A percentile compares a stretch with the other conserved stretches of the same genome.
phyloP scores from a whole-genome alignment of 1,139 yeast genomes.

The Spathaspora sp. region DNA sequence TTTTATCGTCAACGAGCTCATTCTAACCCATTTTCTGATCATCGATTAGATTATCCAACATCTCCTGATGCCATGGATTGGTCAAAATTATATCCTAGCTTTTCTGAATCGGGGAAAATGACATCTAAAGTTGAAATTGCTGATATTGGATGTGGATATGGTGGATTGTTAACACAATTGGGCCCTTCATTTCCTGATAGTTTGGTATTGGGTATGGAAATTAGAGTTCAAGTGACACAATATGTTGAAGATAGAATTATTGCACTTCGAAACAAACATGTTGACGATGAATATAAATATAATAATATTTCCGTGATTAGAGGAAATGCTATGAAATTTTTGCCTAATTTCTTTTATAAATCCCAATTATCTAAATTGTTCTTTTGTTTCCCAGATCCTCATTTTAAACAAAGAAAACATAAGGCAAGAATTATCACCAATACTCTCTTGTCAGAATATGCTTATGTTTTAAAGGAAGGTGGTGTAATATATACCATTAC shows the following conservation, averaged over 20 bases:
- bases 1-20: slow-evolving; percentile 97
- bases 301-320: slow-evolving; percentile 87
- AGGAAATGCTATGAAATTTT: slow-evolving; percentile 96
- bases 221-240: slow-evolving; percentile 94
- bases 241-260: slow-evolving; percentile 94
- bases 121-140: slow-evolving; percentile 76
- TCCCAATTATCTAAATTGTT: slow-evolving; percentile 86
- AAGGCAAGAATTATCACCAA: slow-evolving; percentile 94
- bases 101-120: slow-evolving; percentile 34
- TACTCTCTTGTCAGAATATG: slow-evolving; percentile 87
- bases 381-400: slow-evolving; percentile 99
- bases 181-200: slow-evolving; percentile 75
- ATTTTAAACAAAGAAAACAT: slow-evolving; percentile 94
- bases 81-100: slow-evolving; percentile 70
- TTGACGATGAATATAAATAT: slow-evolving; percentile 36
- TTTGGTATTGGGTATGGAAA: slow-evolving; percentile 91
- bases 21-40: slow-evolving; percentile 96
- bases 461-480: slow-evolving; percentile 81
- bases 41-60: slow-evolving; percentile 81
- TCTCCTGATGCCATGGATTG: slow-evolving; percentile 87
- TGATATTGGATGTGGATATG: slow-evolving; percentile 97
- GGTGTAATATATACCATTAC: slow-evolving; percentile 94
- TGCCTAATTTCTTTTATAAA: slow-evolving; percentile 87
- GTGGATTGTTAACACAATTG: slow-evolving; percentile 81
- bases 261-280: slow-evolving; percentile 62